A percentile compares a stretch with the other conserved stretches of the same genome.
Conservation (phyloP, 805 yeast species). For the Starmerella stellata region DNA sequence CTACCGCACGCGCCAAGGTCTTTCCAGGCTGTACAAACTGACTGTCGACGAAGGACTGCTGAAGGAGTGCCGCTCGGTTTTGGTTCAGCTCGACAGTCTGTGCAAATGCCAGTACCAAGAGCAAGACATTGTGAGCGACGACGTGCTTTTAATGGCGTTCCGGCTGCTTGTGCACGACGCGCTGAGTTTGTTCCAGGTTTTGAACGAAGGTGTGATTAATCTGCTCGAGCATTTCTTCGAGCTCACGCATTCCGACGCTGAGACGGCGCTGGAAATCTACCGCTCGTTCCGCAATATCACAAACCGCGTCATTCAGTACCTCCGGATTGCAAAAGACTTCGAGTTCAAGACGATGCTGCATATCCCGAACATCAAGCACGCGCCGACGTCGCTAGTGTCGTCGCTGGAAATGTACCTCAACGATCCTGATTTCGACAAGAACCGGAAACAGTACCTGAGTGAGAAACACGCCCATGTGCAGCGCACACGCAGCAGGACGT, state of each 20-base stretch:
- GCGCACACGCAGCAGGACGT: slow-evolving; percentile 7
- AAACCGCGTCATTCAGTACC: slow-evolving; percentile 66
- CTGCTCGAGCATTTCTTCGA: slow-evolving; percentile 88
- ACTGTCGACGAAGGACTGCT: slow-evolving; percentile 62
- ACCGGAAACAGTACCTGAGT: slow-evolving; percentile 57
- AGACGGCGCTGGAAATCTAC: slow-evolving; percentile 67
- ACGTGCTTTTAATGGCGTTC: slow-evolving; percentile 66
- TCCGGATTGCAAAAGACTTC: slow-evolving; percentile 74
- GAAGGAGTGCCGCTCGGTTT: slow-evolving; percentile 71
- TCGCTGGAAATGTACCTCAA: slow-evolving; percentile 75
- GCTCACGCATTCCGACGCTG: slow-evolving; percentile 71
- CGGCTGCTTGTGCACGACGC: slow-evolving; percentile 79
- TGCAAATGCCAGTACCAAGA: slow-evolving; percentile 60
- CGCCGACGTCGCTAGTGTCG: slow-evolving; percentile 79
- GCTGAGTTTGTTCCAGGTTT: slow-evolving; percentile 65
- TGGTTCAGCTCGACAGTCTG: slow-evolving; percentile 59
- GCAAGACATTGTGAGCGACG: slow-evolving; percentile 60
- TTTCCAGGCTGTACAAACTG: slow-evolving; percentile 46
- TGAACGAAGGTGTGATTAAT: slow-evolving; percentile 92
- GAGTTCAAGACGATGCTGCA: slow-evolving; percentile 74
- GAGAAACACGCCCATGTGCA: slow-evolving; percentile 34
- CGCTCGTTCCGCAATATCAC: slow-evolving; percentile 74
- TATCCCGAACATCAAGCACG: slow-evolving; percentile 92
- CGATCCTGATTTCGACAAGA: slow-evolving; percentile 68
- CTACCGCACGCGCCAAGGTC: slow-evolving; percentile 30